A percentile compares a stretch with the other conserved stretches of the same genome.
These are phyloP conservation scores for Dimocarpus longan DNA, from an alignment of 345 rosid species.

Conservation along the genomic window DNA sequence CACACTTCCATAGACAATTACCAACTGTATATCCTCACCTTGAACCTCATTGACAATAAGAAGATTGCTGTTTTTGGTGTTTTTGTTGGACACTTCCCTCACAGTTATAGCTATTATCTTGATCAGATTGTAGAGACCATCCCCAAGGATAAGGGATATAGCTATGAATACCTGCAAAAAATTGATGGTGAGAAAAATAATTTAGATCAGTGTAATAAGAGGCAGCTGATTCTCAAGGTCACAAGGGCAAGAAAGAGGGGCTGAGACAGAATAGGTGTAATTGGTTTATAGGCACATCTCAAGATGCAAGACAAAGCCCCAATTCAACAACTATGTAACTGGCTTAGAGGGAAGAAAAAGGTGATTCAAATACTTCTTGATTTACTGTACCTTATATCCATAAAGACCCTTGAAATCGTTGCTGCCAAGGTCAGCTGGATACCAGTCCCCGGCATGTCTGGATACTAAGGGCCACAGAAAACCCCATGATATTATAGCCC, in stretches of 20 bases:
- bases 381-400: slow-evolving; percentile 75
- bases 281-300: neutral
- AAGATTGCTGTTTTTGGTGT: slow-evolving; percentile 52
- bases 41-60: slow-evolving; percentile 52
- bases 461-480: slow-evolving; percentile 87
- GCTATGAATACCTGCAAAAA: slow-evolving; percentile 79
- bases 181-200: neutral
- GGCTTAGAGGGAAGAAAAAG: neutral
- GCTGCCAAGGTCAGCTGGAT: slow-evolving; percentile 74
- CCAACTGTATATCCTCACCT: slow-evolving; percentile 46
- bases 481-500: slow-evolving; percentile 93
- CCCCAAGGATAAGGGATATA: slow-evolving; percentile 86
- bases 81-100: slow-evolving; percentile 58
- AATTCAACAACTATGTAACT: slow-evolving; percentile 10
- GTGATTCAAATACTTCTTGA: neutral
- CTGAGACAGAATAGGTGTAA: neutral
- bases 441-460: slow-evolving; percentile 80
- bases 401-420: slow-evolving; percentile 93
- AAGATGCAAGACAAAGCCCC: neutral
- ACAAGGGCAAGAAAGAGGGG: neutral
- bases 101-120: slow-evolving; percentile 69
- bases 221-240: neutral
- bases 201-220: slow-evolving; percentile 14
- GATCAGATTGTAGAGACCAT: slow-evolving; percentile 85
- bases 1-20: neutral